Evolutionary conservation across 306 rosid species (phyloP), one percentile per base, ranked within the genome.

Genomic region (Cucurbita argyrosperma): DNA sequence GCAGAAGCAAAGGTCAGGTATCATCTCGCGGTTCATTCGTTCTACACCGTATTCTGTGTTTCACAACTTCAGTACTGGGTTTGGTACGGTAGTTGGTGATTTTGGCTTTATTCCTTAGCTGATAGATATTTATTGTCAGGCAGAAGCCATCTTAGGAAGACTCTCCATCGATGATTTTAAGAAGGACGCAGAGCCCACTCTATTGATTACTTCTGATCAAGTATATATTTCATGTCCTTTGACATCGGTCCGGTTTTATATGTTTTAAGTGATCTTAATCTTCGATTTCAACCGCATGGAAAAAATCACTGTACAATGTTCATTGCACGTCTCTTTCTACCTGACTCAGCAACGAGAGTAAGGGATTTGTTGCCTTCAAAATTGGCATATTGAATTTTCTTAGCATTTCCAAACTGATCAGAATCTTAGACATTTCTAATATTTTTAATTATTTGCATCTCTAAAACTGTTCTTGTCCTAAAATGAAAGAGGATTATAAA

Each of bases 171-270:
- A 79, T 85, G 97, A 85, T 84, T 79, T 72, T 80, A 26, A 76
- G 79, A 85, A 86, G 85, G 96, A 89, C 62, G 88, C 86, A 21
- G 86, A 88, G 80, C 85, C 95, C 78, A 88, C 88, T 0, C 68
- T 94, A 82, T 77, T 94, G 87, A 85, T 94, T 78, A 94, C 98
- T 72, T 84, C 84, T 80, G 98, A 94, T 80, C 98, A 94, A 94
- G 98, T 94, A 94, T 85, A 82, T 64, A 77, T 62, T 81, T 72
- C 89, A 78, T 67, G 75, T 82, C 84, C 81, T 81, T 76, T 60
- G 70, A 56, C 67, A 55, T 80, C 62, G 74, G 45, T 87, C 11
- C 13, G 59, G 30, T 68, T 81, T 39, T 61, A 15, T 55, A 50
- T 54, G 10, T 78, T 59, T 62, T 51, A 52, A 35, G 8, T 73